Evolutionary conservation across 768 basidiomycete species (phyloP), one percentile per base, ranked within the genome.

Genomic region (Lactifluus hygrophoroides): DNA sequence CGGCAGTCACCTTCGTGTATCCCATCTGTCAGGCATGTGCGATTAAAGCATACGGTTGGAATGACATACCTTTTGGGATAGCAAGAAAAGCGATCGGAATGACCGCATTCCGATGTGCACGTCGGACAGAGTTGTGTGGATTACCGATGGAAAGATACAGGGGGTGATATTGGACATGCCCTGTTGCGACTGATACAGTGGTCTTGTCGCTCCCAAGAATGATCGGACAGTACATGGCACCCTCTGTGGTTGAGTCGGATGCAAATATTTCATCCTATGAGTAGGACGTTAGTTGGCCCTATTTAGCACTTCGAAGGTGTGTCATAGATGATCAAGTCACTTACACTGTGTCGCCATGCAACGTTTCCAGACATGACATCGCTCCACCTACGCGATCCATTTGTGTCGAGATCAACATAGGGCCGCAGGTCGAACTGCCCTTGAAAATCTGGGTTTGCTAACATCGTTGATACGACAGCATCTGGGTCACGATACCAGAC

Each of bases 341-440:
- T 5, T 37, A 71, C 72, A 11, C 69, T 71, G 48, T 79, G 75
- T 6, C 64, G 52, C 74, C 73, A 78, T 5, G 72, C 72, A 65
- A 68, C 77, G 32, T 74, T 66, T 3, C 72, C 76, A 0, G 74
- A 75, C 72, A 77, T 75, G 17, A 78, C 62, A 64, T 77, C 32
- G 4, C 16, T 47, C 28, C 6, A 28, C 9, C 7, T 47, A 32
- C n/a, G n/a, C n/a, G n/a, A n/a, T n/a, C n/a, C n/a, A n/a, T n/a
- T n/a, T n/a, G n/a, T n/a, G n/a, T n/a, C n/a, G n/a, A n/a, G n/a
- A n/a, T n/a, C n/a, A n/a, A n/a, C n/a, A n/a, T n/a, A 32, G 1
- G 27, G 4, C 3, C 46, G 16, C 16, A 30, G 16, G 10, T 47
- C 27, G 3, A 47, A 30, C 10, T 47, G 46, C 1, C 28, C 25